Base-by-base conservation (phyloP, 2,329 filamentous ascomycete species). In the Curvularia verruculosa region DNA sequence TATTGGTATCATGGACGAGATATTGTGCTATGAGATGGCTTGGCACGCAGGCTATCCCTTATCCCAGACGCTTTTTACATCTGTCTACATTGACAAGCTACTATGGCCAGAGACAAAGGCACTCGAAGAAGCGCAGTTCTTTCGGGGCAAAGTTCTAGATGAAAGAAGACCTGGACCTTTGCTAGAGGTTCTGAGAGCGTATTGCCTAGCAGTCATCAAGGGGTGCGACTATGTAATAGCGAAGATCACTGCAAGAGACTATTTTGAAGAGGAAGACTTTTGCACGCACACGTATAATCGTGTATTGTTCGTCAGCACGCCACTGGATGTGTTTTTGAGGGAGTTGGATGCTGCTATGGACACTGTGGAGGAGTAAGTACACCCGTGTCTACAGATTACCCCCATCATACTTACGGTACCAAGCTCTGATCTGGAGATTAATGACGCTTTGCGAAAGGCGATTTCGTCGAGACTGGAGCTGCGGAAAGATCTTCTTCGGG, bases 231-330 rank as follows among this genome's bases (percentile, higher is more conserved):
- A 87, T 66, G 90, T 96, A 12, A 91, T 95, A 60, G 82, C 88
- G 48, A 85, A 87, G 44, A 89, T 98, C 60, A 88, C 87, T 52
- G 83, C 83, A n/a, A 91, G 96, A 73, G 89, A 96, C 66, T 97
- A 89, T 72, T 98, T 94, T 68, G 95, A 99, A 88, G 95, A 99
- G 78, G 95, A 99, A 77, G 95, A 99, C 71, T 97, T 99, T 72
- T 91, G 96, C 19, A 93, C 92, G 6, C 92, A 96, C 74, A 90
- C 93, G 0, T 98, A 95, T 73, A 89, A 92, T 65, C 86, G 93
- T 36, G 87, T 86, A 12, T 80, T 99, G 0, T 82, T 98, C 6
- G 85, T 87, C 24, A 60, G 59, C 41, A 54, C 65, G 7, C 70
- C 71, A 7, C 62, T 72, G 43, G 71, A 76, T 59, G 69, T 72